Conservation (phyloP, 2,329 filamentous ascomycete genomes). For the Alternaria incomplexa region DNA sequence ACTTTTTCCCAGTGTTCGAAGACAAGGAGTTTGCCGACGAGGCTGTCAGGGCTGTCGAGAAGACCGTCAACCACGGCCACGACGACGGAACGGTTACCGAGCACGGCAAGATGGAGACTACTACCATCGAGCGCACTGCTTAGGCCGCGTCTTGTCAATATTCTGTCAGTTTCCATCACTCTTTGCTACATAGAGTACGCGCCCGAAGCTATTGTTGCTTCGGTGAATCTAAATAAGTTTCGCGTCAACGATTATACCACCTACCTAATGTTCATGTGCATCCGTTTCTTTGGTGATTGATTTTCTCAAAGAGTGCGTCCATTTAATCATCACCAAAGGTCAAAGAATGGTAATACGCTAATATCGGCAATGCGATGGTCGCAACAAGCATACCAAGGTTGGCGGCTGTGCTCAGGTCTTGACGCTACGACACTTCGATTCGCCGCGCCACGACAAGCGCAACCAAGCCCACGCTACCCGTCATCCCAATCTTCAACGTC, state of each 20-base stretch:
- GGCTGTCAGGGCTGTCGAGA: slow-evolving; percentile 42
- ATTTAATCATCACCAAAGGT: no score
- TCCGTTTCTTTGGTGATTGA: no score
- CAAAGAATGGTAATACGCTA: no score
- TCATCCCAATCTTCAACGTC: neutral
- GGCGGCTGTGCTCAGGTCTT: neutral
- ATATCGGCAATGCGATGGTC: neutral
- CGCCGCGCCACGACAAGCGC: neutral
- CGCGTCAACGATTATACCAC: neutral
- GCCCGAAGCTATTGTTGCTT: neutral
- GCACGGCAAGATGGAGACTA: neutral
- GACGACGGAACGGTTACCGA: slow-evolving; percentile 4
- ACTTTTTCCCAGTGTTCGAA: slow-evolving; percentile 39
- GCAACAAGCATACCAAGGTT: neutral
- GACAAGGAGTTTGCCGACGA: slow-evolving; percentile 43
- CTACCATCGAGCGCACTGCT: slow-evolving; percentile 22
- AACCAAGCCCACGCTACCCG: neutral
- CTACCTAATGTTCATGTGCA: neutral
- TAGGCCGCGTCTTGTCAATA: neutral
- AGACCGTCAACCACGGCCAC: slow-evolving; percentile 37
- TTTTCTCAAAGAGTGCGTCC: no score
- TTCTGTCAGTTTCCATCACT: neutral
- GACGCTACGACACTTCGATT: neutral
- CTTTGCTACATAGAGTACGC: neutral
- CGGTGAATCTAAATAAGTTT: neutral